These are phyloP conservation scores for Avena eriantha DNA, from an alignment of 176 grass and related monocot genomes.

Conservation along the genomic window DNA sequence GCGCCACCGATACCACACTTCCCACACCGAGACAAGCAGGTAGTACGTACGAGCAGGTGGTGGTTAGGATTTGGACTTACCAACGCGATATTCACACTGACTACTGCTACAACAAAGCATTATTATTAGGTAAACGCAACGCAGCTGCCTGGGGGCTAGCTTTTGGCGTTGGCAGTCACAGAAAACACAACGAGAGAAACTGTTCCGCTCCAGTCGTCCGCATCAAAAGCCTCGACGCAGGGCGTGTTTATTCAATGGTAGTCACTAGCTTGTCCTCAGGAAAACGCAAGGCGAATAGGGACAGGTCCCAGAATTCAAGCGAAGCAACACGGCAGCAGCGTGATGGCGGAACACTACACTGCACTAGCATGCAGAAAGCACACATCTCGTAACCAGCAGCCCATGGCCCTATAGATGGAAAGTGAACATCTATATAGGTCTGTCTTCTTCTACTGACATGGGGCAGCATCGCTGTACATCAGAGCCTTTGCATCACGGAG, in stretches of 20 bases:
- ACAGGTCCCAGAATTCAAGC: slow-evolving; percentile 36
- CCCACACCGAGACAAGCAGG: background rate
- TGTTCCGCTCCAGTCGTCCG: slow-evolving; percentile 28
- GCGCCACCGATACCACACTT: too few relatives aligned
- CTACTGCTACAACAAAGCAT: background rate
- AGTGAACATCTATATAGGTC: slow-evolving; percentile 24
- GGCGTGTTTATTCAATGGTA: slow-evolving; percentile 41
- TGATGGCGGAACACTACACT: slow-evolving; percentile 7
- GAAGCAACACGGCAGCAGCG: slow-evolving; percentile 11
- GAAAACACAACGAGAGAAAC: background rate
- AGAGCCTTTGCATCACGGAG: slow-evolving; percentile 29
- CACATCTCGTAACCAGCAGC: slow-evolving; percentile 30
- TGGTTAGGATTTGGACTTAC: background rate
- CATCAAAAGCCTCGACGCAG: slow-evolving; percentile 40
- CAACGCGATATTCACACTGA: background rate
- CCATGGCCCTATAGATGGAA: slow-evolving; percentile 30
- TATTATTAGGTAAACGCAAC: background rate
- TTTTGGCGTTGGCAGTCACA: background rate
- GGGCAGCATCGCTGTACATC: slow-evolving; percentile 44
- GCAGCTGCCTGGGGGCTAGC: background rate
- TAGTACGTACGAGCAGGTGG: background rate
- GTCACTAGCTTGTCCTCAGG: slow-evolving; percentile 17
- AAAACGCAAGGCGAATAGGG: slow-evolving; percentile 39
- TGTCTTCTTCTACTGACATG: slow-evolving; percentile 6
- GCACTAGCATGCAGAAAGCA: slow-evolving; percentile 31